These are phyloP conservation scores for Spongospora subterranea DNA, from an alignment of 208 protist species.

Conservation along the genomic window DNA sequence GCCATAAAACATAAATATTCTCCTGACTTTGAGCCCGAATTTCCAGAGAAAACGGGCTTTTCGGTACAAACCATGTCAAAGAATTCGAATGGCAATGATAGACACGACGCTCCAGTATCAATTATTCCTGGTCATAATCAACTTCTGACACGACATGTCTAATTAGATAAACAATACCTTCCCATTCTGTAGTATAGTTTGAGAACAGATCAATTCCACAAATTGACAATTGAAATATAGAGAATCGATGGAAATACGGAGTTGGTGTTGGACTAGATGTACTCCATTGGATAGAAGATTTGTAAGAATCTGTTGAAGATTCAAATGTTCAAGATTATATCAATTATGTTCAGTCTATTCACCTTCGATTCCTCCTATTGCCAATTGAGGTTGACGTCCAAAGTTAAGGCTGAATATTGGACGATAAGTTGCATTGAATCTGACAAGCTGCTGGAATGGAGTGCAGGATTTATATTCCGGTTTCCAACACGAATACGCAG, in stretches of 20 bases:
- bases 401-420: background rate
- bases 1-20: no score
- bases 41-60: background rate
- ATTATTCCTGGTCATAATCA: background rate
- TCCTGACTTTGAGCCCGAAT: no score
- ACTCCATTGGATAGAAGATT: background rate
- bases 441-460: background rate
- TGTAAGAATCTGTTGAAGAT: background rate
- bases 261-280: background rate
- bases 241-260: slow-evolving; percentile 18
- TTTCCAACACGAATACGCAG: background rate
- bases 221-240: background rate
- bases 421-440: background rate
- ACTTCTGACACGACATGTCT: background rate
- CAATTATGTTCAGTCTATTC: no score
- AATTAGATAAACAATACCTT: background rate
- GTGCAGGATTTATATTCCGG: background rate
- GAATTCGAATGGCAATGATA: background rate
- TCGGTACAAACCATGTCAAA: slow-evolving; percentile 13
- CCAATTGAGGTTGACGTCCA: background rate
- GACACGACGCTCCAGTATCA: slow-evolving; percentile 43
- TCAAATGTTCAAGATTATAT: no score
- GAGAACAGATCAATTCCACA: slow-evolving; percentile 5
- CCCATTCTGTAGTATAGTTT: background rate
- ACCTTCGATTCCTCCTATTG: background rate